Evolutionary conservation across 106 monocot species (phyloP), one percentile per base, ranked within the genome.

Genomic region (Agapanthus africanus): DNA sequence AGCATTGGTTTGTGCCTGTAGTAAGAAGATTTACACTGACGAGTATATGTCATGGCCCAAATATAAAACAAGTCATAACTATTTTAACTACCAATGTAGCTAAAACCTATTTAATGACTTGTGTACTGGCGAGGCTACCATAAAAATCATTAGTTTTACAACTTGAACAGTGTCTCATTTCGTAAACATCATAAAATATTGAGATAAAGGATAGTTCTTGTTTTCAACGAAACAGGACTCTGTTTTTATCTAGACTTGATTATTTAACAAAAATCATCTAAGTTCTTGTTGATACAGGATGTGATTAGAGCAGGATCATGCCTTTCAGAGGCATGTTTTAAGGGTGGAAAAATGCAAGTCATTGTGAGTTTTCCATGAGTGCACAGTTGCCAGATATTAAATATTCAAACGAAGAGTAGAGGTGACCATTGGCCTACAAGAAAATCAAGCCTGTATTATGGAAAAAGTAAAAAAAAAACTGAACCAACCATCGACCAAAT

Each of bases 401-500:
- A 31, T 15, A 23, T 33, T 32, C 59, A 37, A 37, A 9, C 18
- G 27, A 42, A 67, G 42, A 67, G 42, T 26, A 32, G 44, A 56
- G 0, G 21, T 26, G 13, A 71, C 57, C 23, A 16, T 11, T 32
- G 14, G 49, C 33, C 49, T 50, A 23, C 23, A 6, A 25, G 54
- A 25, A 25, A 30, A 37, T 19, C 15, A 66, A 31, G 9, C 14
- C 27, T 33, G 44, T 11, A 30, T 41, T n/a, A 9, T 7, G 3
- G 7, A 39, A 37, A 36, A 33, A n/a, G n/a, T n/a, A n/a, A n/a
- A n/a, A n/a, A n/a, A n/a, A n/a, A n/a, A n/a, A n/a, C n/a, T 65
- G 41, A 81, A 74, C 81, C 81, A 68, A 92, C 97, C 97, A 97
- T 74, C 76, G 77, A 38, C 87, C 97, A 81, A 87, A 89, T 70